Percentiles rank a stretch among this genome's conserved stretches.
phyloP scores from a whole-genome alignment of 345 rosid species.

The Arabidopsis suecica region DNA sequence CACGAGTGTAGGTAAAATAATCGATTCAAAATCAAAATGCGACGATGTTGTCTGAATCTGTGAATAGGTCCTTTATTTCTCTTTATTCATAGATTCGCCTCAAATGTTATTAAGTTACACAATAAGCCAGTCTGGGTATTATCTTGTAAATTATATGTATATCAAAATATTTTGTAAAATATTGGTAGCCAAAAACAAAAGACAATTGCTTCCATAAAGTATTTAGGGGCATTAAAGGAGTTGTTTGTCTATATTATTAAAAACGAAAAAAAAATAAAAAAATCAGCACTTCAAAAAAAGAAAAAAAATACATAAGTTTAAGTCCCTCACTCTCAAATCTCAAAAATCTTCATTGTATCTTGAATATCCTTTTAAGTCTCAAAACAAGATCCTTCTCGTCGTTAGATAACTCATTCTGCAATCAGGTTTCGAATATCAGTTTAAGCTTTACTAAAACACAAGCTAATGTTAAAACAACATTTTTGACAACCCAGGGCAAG shows the following conservation, averaged over 20 bases:
- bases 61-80: not conserved
- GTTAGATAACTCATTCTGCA: conserved; percentile 10
- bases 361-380: not conserved
- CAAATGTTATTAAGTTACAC: not conserved
- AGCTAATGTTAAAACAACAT: not conserved
- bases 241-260: not conserved
- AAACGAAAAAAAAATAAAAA: not conserved
- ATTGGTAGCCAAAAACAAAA: not conserved
- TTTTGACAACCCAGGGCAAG: not conserved
- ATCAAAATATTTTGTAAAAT: not conserved
- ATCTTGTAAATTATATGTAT: not conserved
- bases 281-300: not conserved
- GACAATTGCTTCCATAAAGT: not conserved
- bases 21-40: not conserved
- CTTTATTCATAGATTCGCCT: not conserved
- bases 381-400: not conserved
- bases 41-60: not conserved
- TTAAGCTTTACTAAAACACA: not conserved
- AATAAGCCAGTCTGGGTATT: not conserved
- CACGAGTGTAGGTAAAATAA: not conserved
- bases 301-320: not conserved
- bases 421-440: not conserved
- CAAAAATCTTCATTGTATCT: not conserved
- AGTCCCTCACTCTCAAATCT: not conserved
- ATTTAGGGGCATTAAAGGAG: not conserved